Evolutionary conservation across 148 eudicot genomes (phyloP).

Genomic region (Fagopyrum homotropicum): DNA sequence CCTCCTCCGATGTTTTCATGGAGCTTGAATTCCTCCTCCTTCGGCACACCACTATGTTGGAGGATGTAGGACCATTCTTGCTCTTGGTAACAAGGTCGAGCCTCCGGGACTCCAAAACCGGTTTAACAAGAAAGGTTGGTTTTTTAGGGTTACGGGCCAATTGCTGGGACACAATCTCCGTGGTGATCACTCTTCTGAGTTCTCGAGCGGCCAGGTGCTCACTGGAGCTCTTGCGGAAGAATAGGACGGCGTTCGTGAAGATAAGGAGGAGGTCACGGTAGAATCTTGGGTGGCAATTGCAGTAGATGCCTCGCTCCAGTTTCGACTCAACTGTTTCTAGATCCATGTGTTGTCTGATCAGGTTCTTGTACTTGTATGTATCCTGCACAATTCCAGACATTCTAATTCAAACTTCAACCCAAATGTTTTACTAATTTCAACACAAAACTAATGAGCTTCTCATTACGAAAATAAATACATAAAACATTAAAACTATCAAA

Average conservation of each 20-base stretch:
- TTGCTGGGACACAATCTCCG: constrained; percentile 19
- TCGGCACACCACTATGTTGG: constrained; percentile 33
- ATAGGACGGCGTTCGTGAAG: constrained; percentile 44
- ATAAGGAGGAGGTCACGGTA: constrained; percentile 46
- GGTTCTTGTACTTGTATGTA: constrained; percentile 32
- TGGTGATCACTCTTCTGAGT: constrained; percentile 25
- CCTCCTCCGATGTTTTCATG: constrained; percentile 16
- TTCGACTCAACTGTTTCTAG: constrained; percentile 29
- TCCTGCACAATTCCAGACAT: constrained; percentile 19
- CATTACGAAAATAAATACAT: no score
- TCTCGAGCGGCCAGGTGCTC: constrained; percentile 34
- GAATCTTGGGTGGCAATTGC: constrained; percentile 25
- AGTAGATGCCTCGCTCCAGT: constrained; percentile 35
- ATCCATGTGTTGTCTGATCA: constrained; percentile 46
- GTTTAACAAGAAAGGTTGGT: neutral
- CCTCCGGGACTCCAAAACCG: constrained; percentile 19
- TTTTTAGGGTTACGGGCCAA: neutral
- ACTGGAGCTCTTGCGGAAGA: constrained; percentile 37
- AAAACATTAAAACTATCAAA: no score
- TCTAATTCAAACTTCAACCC: neutral
- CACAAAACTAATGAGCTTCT: no score
- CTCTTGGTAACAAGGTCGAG: constrained; percentile 22
- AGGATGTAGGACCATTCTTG: constrained; percentile 19
- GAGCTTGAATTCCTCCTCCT: constrained; percentile 20
- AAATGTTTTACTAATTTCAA: no score